Conservation (phyloP, 805 yeast genomes). For the Alloascoidea africana region DNA sequence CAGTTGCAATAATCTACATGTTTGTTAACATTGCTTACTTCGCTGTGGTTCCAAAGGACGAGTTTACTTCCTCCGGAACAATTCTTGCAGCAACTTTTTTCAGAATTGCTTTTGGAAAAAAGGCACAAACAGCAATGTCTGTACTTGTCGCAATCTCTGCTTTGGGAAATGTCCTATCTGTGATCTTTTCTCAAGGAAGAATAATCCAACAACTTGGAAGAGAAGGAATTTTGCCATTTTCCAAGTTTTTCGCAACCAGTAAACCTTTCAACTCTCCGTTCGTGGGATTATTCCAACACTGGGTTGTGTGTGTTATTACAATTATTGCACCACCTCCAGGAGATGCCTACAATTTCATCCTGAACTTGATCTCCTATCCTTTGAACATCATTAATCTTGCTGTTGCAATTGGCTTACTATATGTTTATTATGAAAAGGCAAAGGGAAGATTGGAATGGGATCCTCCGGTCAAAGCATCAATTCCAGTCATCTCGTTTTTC, state of each 20-base stretch:
- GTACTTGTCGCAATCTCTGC: slow-evolving; percentile 75
- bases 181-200: slow-evolving; percentile 71
- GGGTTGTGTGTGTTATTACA: slow-evolving; percentile 58
- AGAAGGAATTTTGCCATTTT: slow-evolving; percentile 68
- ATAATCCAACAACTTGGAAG: slow-evolving; percentile 68
- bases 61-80: slow-evolving; percentile 40
- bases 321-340: slow-evolving; percentile 77
- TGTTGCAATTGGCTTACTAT: slow-evolving; percentile 48
- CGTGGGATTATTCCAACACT: slow-evolving; percentile 62
- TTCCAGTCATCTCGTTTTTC: slow-evolving; percentile 51
- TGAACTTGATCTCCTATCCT: slow-evolving; percentile 72
- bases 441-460: slow-evolving; percentile 34
- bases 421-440: slow-evolving; percentile 33
- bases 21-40: slow-evolving; percentile 66
- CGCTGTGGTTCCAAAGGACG: slow-evolving; percentile 26
- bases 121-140: slow-evolving; percentile 58
- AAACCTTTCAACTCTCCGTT: slow-evolving; percentile 63
- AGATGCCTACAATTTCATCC: slow-evolving; percentile 70
- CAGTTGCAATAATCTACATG: slow-evolving; percentile 51
- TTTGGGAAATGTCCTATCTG: slow-evolving; percentile 69
- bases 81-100: slow-evolving; percentile 68
- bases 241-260: slow-evolving; percentile 52
- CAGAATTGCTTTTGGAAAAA: slow-evolving; percentile 50
- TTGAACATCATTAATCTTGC: slow-evolving; percentile 58
- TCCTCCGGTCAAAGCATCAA: slow-evolving; percentile 55